Base-by-base conservation (phyloP, 179 eudicot genomes). In the Spinacia oleracea region DNA sequence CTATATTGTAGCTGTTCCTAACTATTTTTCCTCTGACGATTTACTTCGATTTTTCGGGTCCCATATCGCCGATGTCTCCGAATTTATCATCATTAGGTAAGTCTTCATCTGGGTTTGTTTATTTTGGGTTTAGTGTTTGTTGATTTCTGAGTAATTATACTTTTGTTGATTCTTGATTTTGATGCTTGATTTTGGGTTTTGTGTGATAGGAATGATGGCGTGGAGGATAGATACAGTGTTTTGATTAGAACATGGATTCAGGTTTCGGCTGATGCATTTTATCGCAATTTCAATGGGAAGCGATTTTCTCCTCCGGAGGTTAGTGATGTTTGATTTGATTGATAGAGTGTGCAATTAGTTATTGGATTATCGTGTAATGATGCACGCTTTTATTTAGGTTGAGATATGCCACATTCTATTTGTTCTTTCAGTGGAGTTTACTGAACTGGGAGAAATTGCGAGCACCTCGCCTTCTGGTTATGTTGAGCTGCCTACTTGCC, bases 171-270 rank as follows among this genome's bases (percentile, higher is more conserved):
- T 16, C 31, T 63, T 59, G 65, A 35, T 74, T 38, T 71, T 23
- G 40, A 38, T 38, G 40, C 4, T 48, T 48, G 48, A n/a, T 74
- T 81, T 20, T 79, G n/a, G 6, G 1, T 53, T 29, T 78, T 29
- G 42, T 34, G 32, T 69, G 59, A 31, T 77, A 95, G 98, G 84
- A 93, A 95, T 81, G 97, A 95, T 81, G 97, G 81, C 20, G 78
- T 93, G 82, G 98, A 93, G 81, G 97, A 95, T 83, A 87, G 98
- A 59, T 93, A 93, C 77, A 90, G 93, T 80, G 97, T 89, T 45
- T 79, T 95, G 78, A 88, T 95, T 77, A 85, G 83, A 80, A 86
- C 89, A 4, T 87, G 27, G 40, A 77, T 86, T 86, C 91, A 89
- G 82, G 74, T 79, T 62, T 70, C 90, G 10, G 91, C 97, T n/a